phyloP scores from a whole-genome alignment of 495 filamentous ascomycete genomes.

The Aspergillus mulundensis region DNA sequence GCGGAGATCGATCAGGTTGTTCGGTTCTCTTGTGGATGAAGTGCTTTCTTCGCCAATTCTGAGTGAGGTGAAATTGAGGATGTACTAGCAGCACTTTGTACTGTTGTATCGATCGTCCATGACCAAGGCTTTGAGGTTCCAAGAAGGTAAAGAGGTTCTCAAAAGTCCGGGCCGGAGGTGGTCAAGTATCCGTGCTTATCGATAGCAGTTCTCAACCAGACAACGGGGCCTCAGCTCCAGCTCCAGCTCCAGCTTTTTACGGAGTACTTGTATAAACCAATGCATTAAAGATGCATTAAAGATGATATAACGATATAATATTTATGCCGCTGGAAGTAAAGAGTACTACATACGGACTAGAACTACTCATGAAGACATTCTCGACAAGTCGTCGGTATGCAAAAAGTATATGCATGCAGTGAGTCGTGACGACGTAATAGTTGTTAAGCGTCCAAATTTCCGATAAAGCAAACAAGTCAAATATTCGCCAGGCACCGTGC shows the following conservation, averaged over 20 bases:
- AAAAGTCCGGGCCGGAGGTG: background rate
- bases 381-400: background rate
- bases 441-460: conserved; percentile 6
- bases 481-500: conserved; percentile 26
- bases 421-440: conserved; percentile 1
- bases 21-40: too few species aligned
- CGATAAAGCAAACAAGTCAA: conserved; percentile 3
- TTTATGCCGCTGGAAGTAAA: too few species aligned
- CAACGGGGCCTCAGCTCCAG: too few species aligned
- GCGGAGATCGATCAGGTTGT: background rate
- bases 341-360: too few species aligned
- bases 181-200: conserved; percentile 25
- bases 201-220: conserved; percentile 11
- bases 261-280: too few species aligned
- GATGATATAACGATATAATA: too few species aligned
- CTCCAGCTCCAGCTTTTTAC: too few species aligned
- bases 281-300: too few species aligned
- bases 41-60: too few species aligned
- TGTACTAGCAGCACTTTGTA: conserved; percentile 2
- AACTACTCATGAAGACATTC: background rate
- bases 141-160: background rate
- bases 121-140: background rate
- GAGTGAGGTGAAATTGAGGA: too few species aligned
- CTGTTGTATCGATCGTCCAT: conserved; percentile 6
- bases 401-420: conserved; percentile 2